Percentiles rank a stretch among this genome's conserved stretches.
These are phyloP conservation scores for Globisporangium recalcitrans DNA, from an alignment of 352 stramenopile genomes.

Conservation along the genomic window DNA sequence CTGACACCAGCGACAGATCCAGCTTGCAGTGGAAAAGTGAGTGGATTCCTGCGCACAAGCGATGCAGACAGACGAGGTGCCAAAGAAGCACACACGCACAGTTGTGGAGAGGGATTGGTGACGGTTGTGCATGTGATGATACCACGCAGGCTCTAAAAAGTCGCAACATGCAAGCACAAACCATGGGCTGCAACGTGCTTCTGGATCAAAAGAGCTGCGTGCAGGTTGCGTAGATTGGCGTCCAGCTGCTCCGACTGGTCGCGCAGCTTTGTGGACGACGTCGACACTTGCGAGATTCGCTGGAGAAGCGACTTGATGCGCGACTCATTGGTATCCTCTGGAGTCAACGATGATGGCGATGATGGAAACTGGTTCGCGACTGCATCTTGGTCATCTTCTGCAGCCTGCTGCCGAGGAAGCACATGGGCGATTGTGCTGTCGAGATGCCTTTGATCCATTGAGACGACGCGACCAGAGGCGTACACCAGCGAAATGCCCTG, in stretches of 20 bases:
- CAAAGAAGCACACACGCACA: background rate
- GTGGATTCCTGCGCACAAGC: conserved; percentile 3
- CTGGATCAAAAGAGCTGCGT: conserved; percentile 44
- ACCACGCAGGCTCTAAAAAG: too few species aligned
- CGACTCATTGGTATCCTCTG: conserved; percentile 16
- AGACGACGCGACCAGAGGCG: conserved; percentile 28
- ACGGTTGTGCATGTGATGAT: too few species aligned
- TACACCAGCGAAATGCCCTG: conserved; percentile 30
- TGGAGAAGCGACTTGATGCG: conserved; percentile 33
- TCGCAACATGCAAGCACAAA: background rate
- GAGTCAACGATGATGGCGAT: background rate
- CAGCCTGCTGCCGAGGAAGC: conserved; percentile 4
- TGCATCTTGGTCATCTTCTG: conserved; percentile 4
- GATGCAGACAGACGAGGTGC: background rate
- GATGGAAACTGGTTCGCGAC: background rate
- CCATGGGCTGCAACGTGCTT: conserved; percentile 14
- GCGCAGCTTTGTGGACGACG: conserved; percentile 22
- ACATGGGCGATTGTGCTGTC: conserved; percentile 17
- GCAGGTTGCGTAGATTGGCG: conserved; percentile 28
- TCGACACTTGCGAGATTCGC: conserved; percentile 33
- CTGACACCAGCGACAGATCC: background rate
- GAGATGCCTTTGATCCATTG: conserved; percentile 19
- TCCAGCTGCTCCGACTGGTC: conserved; percentile 35
- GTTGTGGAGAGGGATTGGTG: background rate
- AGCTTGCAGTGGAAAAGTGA: conserved; percentile 14